Conservation (phyloP, 495 filamentous ascomycete genomes). For the Penicillium robsamsonii region DNA sequence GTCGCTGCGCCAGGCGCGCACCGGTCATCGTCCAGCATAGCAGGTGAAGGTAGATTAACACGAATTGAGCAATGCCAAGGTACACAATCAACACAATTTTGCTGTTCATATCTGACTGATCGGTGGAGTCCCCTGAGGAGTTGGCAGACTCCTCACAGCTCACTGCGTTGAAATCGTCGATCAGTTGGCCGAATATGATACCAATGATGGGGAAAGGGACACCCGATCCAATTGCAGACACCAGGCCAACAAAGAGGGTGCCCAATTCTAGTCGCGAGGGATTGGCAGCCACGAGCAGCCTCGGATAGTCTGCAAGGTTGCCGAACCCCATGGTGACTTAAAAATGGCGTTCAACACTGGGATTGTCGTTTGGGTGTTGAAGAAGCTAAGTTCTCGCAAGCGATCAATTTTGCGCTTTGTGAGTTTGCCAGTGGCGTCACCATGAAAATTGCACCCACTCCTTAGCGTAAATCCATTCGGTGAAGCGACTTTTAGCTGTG, state of each 20-base stretch:
- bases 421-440: constrained; percentile 11
- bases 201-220: constrained; percentile 67
- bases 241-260: constrained; percentile 38
- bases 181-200: constrained; percentile 65
- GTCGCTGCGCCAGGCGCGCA: constrained; percentile 58
- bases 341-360: constrained; percentile 6
- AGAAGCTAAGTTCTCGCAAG: constrained; percentile 6
- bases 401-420: constrained; percentile 10
- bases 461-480: constrained; percentile 12
- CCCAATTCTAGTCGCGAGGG: constrained; percentile 21
- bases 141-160: constrained; percentile 43
- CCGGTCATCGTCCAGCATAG: constrained; percentile 61
- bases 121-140: constrained; percentile 18
- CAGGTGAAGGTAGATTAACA: constrained; percentile 53
- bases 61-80: constrained; percentile 60
- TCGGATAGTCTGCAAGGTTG: constrained; percentile 40
- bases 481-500: neutral
- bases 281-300: constrained; percentile 40
- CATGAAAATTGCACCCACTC: constrained; percentile 7
- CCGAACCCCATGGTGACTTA: constrained; percentile 27
- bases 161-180: constrained; percentile 64
- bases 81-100: constrained; percentile 64
- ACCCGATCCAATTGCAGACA: constrained; percentile 58
- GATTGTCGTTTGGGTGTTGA: constrained; percentile 9
- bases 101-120: constrained; percentile 48